A percentile compares a stretch with the other conserved stretches of the same genome.
Conservation (phyloP, 495 filamentous ascomycete genomes). For the Xylaria acuta region DNA sequence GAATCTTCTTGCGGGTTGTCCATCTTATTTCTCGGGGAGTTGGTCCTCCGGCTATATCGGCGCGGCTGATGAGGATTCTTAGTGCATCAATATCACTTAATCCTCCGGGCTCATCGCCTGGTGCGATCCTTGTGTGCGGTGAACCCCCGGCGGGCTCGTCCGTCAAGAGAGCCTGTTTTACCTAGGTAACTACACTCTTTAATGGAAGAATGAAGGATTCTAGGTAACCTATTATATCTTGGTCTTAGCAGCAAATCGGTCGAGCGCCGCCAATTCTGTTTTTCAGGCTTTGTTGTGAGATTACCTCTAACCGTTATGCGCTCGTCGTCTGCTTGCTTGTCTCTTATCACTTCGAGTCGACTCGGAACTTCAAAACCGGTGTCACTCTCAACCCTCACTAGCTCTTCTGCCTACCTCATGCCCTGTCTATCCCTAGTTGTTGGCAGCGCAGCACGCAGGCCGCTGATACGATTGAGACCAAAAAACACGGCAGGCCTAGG, state of each 20-base stretch:
- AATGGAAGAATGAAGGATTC: background rate
- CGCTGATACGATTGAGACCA: too few species aligned
- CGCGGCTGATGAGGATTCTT: background rate
- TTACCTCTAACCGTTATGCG: background rate
- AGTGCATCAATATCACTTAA: background rate
- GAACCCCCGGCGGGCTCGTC: background rate
- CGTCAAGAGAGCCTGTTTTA: background rate
- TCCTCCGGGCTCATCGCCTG: background rate
- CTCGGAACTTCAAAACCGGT: background rate
- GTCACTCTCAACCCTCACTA: background rate
- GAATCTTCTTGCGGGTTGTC: background rate
- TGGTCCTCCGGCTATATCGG: background rate
- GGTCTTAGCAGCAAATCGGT: background rate
- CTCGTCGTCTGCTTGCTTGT: background rate
- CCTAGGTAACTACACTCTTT: background rate
- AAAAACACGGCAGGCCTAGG: too few species aligned
- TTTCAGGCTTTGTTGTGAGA: background rate
- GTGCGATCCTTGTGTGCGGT: background rate
- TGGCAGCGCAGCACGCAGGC: too few species aligned
- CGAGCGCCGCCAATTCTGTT: background rate
- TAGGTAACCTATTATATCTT: background rate
- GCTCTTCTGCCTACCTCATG: too few species aligned
- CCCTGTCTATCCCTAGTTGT: too few species aligned
- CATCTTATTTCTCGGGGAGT: too few species aligned
- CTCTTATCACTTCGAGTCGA: too few species aligned